Base-by-base conservation (phyloP, 495 filamentous ascomycete species). In the Neurospora sublineolata region DNA sequence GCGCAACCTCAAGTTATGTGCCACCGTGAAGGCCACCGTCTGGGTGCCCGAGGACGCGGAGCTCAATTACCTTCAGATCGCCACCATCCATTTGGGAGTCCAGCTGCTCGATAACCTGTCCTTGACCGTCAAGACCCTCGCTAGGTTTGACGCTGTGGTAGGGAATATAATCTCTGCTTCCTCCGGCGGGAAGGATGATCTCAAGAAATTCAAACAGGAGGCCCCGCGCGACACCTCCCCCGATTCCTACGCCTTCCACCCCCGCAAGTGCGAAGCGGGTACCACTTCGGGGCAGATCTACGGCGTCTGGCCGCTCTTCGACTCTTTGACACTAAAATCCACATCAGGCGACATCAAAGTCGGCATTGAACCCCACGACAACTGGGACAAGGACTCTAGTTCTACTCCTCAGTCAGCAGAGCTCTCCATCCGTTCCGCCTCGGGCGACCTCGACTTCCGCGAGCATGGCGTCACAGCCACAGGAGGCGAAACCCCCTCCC, bases 301-400 rank as follows among this genome's bases (percentile, higher is more conserved):
- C 12, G 84, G 84, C 30, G 73, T 76, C 58, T 86, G 83, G 82
- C 82, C 83, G 0, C 71, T 86, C 0, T 80, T 79, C 72, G 80
- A 84, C 71, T 77, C 80, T 42, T 75, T 86, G 0, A 70, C 72
- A 0, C 73, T 86, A 4, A 73, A 79, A 12, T 79, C 79, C 42
- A 79, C 75, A 1, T 81, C 82, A 0, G 84, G 84, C 33, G 73
- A 72, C 68, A 77, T 84, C 69, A 44, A 70, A 10, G 80, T 80
- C 1, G 78, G 72, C 58, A 75, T 86, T 67, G 77, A 77, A n/a
- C 83, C 83, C 18, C 72, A 82, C 44, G 71, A 74, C 9, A 76
- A 58, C 20, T 64, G 52, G 52, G 72, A 75, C 16, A 42, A 73
- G 18, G 36, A 72, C 12, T 39, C 68, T 14, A 77, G 78, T 12